phyloP scores from a whole-genome alignment of 2,329 filamentous ascomycete species.

The Karstenula rhodostoma region DNA sequence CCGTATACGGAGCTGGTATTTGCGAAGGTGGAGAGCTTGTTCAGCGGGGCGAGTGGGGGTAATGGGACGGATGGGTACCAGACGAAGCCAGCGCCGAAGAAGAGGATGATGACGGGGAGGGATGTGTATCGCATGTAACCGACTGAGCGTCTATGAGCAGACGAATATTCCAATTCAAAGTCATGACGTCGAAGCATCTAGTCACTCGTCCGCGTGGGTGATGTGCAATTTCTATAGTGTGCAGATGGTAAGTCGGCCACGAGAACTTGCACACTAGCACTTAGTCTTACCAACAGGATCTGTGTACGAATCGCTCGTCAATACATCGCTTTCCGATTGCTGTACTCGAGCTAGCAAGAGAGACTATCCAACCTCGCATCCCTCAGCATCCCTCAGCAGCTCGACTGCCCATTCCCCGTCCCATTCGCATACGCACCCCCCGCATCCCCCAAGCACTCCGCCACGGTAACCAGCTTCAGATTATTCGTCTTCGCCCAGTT shows the following conservation, averaged over 20 bases:
- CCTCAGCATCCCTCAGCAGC: constrained; percentile 28
- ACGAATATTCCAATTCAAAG: too few relatives aligned
- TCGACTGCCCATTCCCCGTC: constrained; percentile 28
- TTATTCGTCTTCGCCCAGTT: constrained; percentile 49
- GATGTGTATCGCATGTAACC: constrained; percentile 2
- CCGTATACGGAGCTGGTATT: constrained; percentile 20
- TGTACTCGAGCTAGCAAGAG: too few relatives aligned
- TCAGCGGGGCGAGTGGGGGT: neutral
- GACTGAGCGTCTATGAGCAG: too few relatives aligned
- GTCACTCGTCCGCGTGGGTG: too few relatives aligned
- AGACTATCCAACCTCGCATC: neutral
- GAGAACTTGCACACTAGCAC: neutral
- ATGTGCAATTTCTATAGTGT: too few relatives aligned
- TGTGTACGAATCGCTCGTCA: neutral
- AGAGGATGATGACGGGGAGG: constrained; percentile 5
- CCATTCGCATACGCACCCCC: constrained; percentile 37
- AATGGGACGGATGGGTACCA: constrained; percentile 12
- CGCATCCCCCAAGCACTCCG: constrained; percentile 44
- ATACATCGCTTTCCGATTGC: neutral
- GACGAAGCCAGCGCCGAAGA: neutral
- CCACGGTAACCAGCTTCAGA: constrained; percentile 45
- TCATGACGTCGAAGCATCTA: too few relatives aligned
- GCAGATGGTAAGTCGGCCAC: neutral
- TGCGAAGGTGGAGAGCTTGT: constrained; percentile 4
- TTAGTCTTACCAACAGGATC: neutral